Evolutionary conservation across 176 grass and related monocot species (phyloP), one percentile per base, ranked within the genome.

Genomic region (Saccharum officinarum): DNA sequence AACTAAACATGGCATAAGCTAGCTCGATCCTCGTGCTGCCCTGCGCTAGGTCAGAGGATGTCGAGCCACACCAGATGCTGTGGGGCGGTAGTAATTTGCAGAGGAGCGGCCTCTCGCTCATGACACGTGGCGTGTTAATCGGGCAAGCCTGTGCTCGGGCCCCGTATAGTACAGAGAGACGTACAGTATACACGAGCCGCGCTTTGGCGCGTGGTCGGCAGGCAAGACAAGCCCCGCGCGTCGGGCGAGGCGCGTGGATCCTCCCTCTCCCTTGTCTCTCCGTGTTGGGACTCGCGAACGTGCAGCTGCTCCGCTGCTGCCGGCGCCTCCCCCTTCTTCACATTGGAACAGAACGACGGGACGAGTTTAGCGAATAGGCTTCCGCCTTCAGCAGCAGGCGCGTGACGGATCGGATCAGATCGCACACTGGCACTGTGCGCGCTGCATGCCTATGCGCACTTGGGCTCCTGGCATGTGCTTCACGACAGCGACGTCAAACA

Each of bases 151-250:
- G 40, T 6, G 64, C 25, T 39, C 2, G 63, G 34, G n/a, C 74
- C 22, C 22, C 69, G 80, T n/a, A 6, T 25, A 0, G 6, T 20
- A 55, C 16, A 4, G 47, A 17, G 47, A 6, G 47, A 5, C 46
- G 3, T 22, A 55, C 46, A 15, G 46, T 49, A 49, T 4, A 22
- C 82, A 46, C 23, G 69, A 44, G 31, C 31, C 59, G 3, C 10
- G 40, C 25, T 20, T 7, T 33, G 57, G 34, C 50, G 34, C 50
- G 44, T 63, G 68, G 81, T 73, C 87, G 75, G 81, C 68, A 26
- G 40, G 75, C 64, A 57, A 80, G 87, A 88, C 87, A 88, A 88
- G 31, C 8, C n/a, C 10, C 45, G 11, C 45, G 11, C 75, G 3
- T 33, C 33, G 23, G 69, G 23, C 37, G 30, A n/a, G 63, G 34